Evolutionary conservation across 192 early-diverging fungal genomes (phyloP), one percentile per base, ranked within the genome.

Genomic region (Coemansia sp.): DNA sequence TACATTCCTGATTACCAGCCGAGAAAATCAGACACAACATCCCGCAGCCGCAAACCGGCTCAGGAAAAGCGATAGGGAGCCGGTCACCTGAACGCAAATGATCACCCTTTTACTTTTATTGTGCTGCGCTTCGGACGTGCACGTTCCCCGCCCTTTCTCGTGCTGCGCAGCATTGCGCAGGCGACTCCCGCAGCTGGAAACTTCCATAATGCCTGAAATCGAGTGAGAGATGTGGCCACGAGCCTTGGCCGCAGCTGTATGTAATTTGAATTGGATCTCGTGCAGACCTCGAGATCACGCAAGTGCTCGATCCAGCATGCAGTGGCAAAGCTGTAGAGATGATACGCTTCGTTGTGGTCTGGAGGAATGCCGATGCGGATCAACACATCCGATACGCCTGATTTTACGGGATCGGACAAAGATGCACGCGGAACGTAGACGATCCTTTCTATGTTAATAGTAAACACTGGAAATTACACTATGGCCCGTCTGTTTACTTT

Each of bases 371-470:
- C 41, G 41, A 54, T 27, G 52, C 52, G 27, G 52, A 54, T 54
- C 52, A 54, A 14, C 52, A 54, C 11, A 52, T 3, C 12, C 4
- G 23, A 19, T 23, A 20, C 19, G 8, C 50, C 50, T 52, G 52
- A 10, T 45, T 45, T 45, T 13, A n/a, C 41, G 41, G 52, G 52
- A 54, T 54, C 52, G 52, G 52, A 57, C 55, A 35, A 57, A 35
- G 55, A 57, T 38, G 27, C 55, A 57, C 55, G 55, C 55, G 55
- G 55, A 57, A 57, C 55, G 13, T 19, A 38, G 55, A 32, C 55
- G 35, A 57, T 57, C 55, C 27, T 57, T 57, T 57, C 37, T 38
- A 20, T 11, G 29, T 1, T 32, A 55, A 32, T 29, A 16, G 54
- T 55, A 55, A 55, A 55, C 54, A 55, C 29, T 32, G 54, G 54